Conservation (phyloP, 2,329 filamentous ascomycete species). For the Alternaria sp. region DNA sequence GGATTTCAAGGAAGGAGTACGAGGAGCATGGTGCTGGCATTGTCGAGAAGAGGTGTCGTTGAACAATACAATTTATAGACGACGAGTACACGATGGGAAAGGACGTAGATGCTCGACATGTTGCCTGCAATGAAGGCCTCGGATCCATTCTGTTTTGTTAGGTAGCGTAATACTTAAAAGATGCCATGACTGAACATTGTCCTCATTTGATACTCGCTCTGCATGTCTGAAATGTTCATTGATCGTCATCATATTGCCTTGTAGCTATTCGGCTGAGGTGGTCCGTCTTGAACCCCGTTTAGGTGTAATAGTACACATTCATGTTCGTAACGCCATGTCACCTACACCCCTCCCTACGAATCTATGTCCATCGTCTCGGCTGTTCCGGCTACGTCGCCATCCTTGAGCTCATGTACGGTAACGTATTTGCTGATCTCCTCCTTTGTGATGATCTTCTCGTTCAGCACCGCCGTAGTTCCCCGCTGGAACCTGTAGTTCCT, state of each 20-base stretch:
- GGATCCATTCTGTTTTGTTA: neutral
- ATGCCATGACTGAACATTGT: neutral
- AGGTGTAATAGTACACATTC: conserved; percentile 34
- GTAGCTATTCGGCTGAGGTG: conserved; percentile 18
- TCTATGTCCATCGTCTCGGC: conserved; percentile 74
- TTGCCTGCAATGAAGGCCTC: neutral
- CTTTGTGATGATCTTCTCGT: conserved; percentile 95
- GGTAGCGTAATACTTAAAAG: neutral
- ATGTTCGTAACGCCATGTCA: conserved; percentile 30
- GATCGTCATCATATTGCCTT: conserved; percentile 29
- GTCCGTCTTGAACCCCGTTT: conserved; percentile 3
- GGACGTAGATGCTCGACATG: neutral
- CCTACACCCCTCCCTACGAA: conserved; percentile 36
- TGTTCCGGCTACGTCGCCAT: conserved; percentile 68
- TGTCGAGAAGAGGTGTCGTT: conserved; percentile 97
- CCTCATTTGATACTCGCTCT: neutral
- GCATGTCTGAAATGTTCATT: conserved; percentile 2
- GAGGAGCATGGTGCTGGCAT: conserved; percentile 92
- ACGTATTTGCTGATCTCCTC: conserved; percentile 95
- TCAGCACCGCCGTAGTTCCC: conserved; percentile 94
- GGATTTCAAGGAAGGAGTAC: conserved; percentile 97
- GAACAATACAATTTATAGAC: neutral
- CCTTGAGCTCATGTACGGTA: conserved; percentile 84
- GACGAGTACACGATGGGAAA: neutral
- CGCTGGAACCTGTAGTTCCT: conserved; percentile 89